Evolutionary conservation across 495 filamentous ascomycete species (phyloP).

Genomic region (Neurospora pannonica): DNA sequence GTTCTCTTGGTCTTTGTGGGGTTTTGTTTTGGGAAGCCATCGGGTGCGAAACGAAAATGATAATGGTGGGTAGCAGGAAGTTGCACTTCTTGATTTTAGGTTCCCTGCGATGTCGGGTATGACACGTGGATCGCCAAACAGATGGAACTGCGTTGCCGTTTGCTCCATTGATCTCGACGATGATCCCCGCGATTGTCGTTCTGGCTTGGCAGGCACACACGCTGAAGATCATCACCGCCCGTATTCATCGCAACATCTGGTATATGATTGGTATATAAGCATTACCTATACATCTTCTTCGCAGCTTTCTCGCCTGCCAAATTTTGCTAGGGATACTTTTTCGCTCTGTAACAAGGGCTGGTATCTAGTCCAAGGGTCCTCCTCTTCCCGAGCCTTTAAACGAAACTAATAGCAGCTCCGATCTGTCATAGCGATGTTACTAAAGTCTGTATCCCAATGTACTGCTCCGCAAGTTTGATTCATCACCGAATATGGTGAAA

Average conservation of each 20-base stretch:
- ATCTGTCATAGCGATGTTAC: neutral
- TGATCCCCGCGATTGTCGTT: neutral
- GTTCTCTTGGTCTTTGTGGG: too few species aligned
- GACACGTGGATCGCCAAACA: neutral
- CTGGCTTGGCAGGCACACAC: neutral
- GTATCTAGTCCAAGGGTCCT: neutral
- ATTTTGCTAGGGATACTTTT: neutral
- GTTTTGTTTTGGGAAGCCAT: too few species aligned
- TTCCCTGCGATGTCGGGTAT: neutral
- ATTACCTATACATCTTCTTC: neutral
- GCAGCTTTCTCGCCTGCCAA: neutral
- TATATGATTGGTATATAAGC: neutral
- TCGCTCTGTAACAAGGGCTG: neutral
- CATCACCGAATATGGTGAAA: neutral
- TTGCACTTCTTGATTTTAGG: neutral
- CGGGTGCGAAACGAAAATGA: too few species aligned
- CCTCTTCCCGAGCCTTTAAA: neutral
- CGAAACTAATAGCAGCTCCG: neutral
- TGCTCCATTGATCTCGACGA: neutral
- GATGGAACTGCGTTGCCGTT: neutral
- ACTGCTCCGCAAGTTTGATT: neutral
- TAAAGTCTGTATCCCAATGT: neutral
- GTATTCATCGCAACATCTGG: neutral
- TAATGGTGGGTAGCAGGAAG: too few species aligned
- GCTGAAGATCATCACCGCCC: neutral